A percentile compares a stretch with the other conserved stretches of the same genome.
Evolutionary conservation across 257 asterid genomes (phyloP).

Genomic region (Solanum bulbocastanum): DNA sequence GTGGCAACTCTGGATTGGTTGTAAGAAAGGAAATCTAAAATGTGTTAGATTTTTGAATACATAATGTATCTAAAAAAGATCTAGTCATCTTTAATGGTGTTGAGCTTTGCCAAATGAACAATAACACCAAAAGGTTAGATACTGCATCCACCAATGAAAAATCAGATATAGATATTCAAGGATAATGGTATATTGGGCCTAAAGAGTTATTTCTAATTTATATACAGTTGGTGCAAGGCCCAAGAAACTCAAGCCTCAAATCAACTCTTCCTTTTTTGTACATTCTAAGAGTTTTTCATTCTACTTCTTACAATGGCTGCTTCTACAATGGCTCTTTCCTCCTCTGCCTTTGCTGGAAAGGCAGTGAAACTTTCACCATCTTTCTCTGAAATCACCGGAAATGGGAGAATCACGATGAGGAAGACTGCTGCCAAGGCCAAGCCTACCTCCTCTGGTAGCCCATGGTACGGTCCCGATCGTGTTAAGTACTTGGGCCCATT

Average conservation of each 20-base stretch:
- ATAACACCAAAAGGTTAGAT: not conserved
- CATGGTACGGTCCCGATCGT: constrained; percentile 29
- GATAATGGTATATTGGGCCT: not conserved
- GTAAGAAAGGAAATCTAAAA: not conserved
- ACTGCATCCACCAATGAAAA: not conserved
- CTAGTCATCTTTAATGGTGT: not conserved
- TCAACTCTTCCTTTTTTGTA: not conserved
- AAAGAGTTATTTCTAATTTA: not conserved
- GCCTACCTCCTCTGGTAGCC: constrained; percentile 26
- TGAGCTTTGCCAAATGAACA: not conserved
- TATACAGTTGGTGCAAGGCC: not conserved
- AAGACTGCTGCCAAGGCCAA: constrained; percentile 10
- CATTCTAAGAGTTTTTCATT: not conserved
- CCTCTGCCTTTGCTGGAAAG: constrained; percentile 36
- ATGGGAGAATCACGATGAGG: constrained; percentile 28
- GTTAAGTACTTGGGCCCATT: constrained; percentile 33
- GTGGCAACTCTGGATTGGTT: not conserved
- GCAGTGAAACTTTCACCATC: constrained; percentile 33
- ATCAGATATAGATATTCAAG: not conserved
- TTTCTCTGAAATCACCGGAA: constrained; percentile 11
- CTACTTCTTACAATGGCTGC: constrained; percentile 25
- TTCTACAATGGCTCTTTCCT: constrained; percentile 47
- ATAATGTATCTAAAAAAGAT: not conserved
- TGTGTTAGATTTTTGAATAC: not conserved
- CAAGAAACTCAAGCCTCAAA: not conserved